Base-by-base conservation (phyloP, 2,329 filamentous ascomycete genomes). In the Penicillium sp. region DNA sequence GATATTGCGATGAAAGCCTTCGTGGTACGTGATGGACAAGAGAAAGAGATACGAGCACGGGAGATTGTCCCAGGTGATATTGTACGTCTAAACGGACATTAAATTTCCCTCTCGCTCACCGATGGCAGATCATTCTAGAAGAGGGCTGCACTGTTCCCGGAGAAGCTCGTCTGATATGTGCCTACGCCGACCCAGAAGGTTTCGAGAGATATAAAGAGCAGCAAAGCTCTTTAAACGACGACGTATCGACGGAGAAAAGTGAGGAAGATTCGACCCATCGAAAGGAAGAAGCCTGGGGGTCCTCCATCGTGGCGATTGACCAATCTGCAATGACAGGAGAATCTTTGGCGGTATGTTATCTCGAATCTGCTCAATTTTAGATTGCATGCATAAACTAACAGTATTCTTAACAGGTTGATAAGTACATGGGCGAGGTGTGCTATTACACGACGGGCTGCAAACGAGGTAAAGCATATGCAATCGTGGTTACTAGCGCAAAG, bases 311-410 rank as follows among this genome's bases (percentile, higher is more conserved):
- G 69, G 88, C 89, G 63, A 85, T 85, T 68, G 89, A 91, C 79
- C 88, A 91, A 79, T 90, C 88, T 71, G 88, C 89, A 76, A 91
- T 91, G 76, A 91, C 89, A 67, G 89, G 89, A 78, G 89, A 91
- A 76, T 91, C 89, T 59, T 85, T 91, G 64, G 89, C 89, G 22
- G 22, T 22, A 22, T 22, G 22, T 22, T 22, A 22, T 22, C 22
- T 22, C 22, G 22, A 22, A 22, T 22, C 22, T 22, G 22, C 22
- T 22, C 22, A 22, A 22, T 22, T 22, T 22, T 22, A 22, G 22
- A 22, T 22, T 22, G 22, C 22, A 22, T 22, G 22, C 22, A 22
- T 22, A 22, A 22, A 22, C 22, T 22, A 22, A 22, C 22, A 22
- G 4, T 22, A 22, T 22, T 22, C 22, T 22, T 22, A 22, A 22